Evolutionary conservation across 371 early-diverging fungal genomes (phyloP), one percentile per base, ranked within the genome.

Genomic region (Paraphysoderma sedebokerense): DNA sequence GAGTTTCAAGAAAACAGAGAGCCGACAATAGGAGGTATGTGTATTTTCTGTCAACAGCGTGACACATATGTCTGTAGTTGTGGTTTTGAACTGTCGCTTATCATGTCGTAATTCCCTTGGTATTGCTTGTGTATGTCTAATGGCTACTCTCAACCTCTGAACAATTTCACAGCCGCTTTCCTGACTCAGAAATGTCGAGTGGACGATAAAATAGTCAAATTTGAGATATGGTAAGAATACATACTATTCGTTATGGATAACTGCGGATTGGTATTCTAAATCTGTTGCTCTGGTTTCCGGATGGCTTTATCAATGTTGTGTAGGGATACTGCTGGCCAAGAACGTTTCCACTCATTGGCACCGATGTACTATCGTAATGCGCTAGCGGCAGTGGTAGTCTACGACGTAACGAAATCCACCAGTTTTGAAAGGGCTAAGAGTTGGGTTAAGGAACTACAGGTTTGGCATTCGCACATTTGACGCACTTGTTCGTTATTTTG

Each of bases 311-410:
- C 13, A 34, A 55, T 17, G 38, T 66, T 23, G 56, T 63, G 33
- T 56, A 68, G 67, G 69, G 80, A 80, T 52, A 80, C 81, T 20
- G 77, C 75, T 20, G 75, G 68, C 47, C 79, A 72, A 63, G 81
- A 81, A 53, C 52, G 79, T 15, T 81, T 77, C 57, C 64, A 66
- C 46, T 72, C 68, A n/a, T 81, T 99, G 58, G 98, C 98, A 39
- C 97, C 95, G 31, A 96, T 93, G 91, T 98, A 98, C 68, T 98
- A 98, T 63, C 74, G 98, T 46, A 91, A 90, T 60, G 96, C 46
- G 0, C 32, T 32, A 0, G 46, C 46, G 13, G 46, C 32, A 5
- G 35, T 45, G 6, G 38, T 52, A 30, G 53, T 51, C 19, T 70
- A 65, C 49, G 71, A 70, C 55, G 51, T 67, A 26, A 65, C 63